Percentiles rank a stretch among this genome's conserved stretches.
Conservation (phyloP, 1,284 basidiomycete genomes). For the Pseudozyma sp. region DNA sequence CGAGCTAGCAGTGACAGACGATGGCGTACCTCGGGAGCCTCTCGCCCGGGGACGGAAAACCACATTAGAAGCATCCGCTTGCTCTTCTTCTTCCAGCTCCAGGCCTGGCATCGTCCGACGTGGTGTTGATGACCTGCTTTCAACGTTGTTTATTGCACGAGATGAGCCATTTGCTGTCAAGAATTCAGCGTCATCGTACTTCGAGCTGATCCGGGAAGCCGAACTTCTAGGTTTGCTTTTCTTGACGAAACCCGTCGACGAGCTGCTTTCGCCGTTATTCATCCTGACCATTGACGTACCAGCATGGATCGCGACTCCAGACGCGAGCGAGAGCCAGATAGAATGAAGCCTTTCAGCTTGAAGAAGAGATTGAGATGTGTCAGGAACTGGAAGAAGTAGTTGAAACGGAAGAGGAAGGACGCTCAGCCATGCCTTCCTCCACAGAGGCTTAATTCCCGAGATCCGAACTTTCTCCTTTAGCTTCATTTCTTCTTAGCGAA, state of each 20-base stretch:
- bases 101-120: neutral
- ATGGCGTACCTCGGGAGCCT: slow-evolving; percentile 9
- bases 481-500: no score
- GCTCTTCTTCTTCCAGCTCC: slow-evolving; percentile 11
- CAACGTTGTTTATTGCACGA: neutral
- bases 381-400: neutral
- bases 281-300: neutral
- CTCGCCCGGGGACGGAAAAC: slow-evolving; percentile 28
- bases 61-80: slow-evolving; percentile 8
- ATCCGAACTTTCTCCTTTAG: slow-evolving; percentile 16
- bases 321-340: no score
- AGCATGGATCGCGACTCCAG: neutral
- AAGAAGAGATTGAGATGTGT: no score
- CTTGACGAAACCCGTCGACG: slow-evolving; percentile 31
- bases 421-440: slow-evolving; percentile 20
- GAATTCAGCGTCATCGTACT: slow-evolving; percentile 20
- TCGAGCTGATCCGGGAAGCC: slow-evolving; percentile 22
- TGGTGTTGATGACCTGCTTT: neutral
- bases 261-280: slow-evolving; percentile 13
- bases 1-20: slow-evolving; percentile 5
- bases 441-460: slow-evolving; percentile 7
- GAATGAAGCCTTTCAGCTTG: no score
- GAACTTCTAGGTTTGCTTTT: slow-evolving; percentile 32
- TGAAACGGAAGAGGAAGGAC: neutral
- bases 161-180: neutral